Evolutionary conservation across 805 yeast species (phyloP).

Genomic region (Saccharomycopsis sp.): DNA sequence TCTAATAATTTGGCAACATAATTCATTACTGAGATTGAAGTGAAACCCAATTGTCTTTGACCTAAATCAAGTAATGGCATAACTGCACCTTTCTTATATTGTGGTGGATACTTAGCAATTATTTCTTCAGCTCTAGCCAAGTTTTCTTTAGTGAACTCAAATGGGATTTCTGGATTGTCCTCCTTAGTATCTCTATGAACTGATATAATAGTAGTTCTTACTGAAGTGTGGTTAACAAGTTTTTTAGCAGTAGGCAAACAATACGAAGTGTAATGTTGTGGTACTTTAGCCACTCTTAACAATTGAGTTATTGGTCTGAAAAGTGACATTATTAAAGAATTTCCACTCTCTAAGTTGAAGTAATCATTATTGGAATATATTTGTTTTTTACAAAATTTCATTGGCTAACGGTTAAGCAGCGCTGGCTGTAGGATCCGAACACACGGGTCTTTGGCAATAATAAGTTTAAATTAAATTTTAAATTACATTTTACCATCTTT

Average conservation of each 20-base stretch:
- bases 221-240: background rate
- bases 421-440: background rate
- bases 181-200: constrained; percentile 69
- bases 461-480: too few relatives aligned
- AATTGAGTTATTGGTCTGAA: constrained; percentile 19
- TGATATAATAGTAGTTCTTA: constrained; percentile 16
- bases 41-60: constrained; percentile 81
- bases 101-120: constrained; percentile 75
- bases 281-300: constrained; percentile 14
- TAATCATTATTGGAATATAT: background rate
- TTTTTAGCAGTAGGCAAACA: constrained; percentile 2
- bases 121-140: constrained; percentile 61
- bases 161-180: constrained; percentile 61
- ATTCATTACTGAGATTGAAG: constrained; percentile 83
- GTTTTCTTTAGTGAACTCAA: constrained; percentile 66
- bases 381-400: constrained; percentile 1
- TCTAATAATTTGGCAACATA: constrained; percentile 78
- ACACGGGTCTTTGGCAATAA: background rate
- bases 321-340: constrained; percentile 13
- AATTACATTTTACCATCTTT: too few relatives aligned
- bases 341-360: too few relatives aligned
- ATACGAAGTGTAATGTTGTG: constrained; percentile 16
- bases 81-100: constrained; percentile 80
- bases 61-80: constrained; percentile 86
- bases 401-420: constrained; percentile 1